Base-by-base conservation (phyloP, 2,329 filamentous ascomycete species). In the Sclerotinia trifoliorum region DNA sequence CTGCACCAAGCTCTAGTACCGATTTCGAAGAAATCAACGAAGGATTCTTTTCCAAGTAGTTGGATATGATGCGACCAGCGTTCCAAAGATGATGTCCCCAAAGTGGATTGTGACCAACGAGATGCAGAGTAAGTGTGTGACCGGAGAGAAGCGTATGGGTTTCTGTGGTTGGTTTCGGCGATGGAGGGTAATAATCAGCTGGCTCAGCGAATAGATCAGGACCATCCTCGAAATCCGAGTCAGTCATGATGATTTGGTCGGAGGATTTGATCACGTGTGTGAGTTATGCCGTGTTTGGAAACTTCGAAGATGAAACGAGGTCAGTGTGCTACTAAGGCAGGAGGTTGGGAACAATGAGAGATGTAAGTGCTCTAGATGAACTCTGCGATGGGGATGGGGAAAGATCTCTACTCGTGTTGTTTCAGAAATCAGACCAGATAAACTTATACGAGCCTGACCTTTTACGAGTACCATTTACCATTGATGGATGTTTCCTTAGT, bases 61-160 rank as follows among this genome's bases (percentile, higher is more conserved):
- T 83, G 21, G 93, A 87, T 61, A 94, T 85, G 51, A 92, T 87
- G 71, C 91, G 90, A 70, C 90, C 90, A 70, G 92, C 94, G 79
- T 97, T 96, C 94, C 94, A 98, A 42, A 97, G 85, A 72, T 91
- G 85, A 79, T 97, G 92, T 21, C 92, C 94, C 86, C 96, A 96
- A 19, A 96, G 86, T 32, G 93, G 92, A 81, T 91, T 94, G 79
- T 92, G 89, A 70, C 94, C 94, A 56, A 97, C 92, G 17, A 97
- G 86, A 74, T 91, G 87, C 71, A 97, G 85, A n/a, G 71, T 71
- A n/a, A 78, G 67, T 6, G 70, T 72, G 2, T 70, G 78, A 70
- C 91, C 91, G 48, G 85, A 87, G 68, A 86, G 81, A 77, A 94
- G 85, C 29, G 83, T 86, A 81, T 96, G 90, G 55, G 87, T 84